phyloP scores from a whole-genome alignment of 345 rosid species.

The Heritiera littoralis region DNA sequence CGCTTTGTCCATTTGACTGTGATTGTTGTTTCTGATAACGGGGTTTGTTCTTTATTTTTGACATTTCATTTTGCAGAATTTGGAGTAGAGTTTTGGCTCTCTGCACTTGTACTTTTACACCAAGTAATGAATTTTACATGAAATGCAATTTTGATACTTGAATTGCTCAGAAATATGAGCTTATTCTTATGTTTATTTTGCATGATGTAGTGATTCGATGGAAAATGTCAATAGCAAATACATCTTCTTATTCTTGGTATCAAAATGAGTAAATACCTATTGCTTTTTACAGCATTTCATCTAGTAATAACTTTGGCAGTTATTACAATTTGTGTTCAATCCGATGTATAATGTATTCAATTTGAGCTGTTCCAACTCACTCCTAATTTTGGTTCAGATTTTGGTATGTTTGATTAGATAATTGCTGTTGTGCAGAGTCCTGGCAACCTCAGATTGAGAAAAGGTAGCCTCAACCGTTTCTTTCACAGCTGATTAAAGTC shows the following conservation, averaged over 20 bases:
- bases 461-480: too few species aligned
- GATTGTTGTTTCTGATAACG: constrained; percentile 65
- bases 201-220: neutral
- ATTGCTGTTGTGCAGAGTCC: neutral
- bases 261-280: too few species aligned
- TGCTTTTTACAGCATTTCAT: too few species aligned
- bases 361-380: too few species aligned
- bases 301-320: too few species aligned
- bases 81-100: neutral
- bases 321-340: too few species aligned
- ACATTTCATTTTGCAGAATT: neutral
- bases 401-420: too few species aligned
- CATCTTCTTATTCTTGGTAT: too few species aligned
- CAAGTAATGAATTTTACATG: neutral
- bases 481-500: neutral
- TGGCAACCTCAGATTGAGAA: neutral
- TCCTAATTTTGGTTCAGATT: too few species aligned
- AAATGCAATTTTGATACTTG: neutral
- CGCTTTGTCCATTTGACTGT: constrained; percentile 88
- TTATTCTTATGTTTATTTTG: neutral
- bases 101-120: neutral
- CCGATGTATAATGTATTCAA: too few species aligned
- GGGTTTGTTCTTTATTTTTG: neutral
- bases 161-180: neutral
- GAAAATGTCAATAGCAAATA: neutral